These are phyloP conservation scores for Hysterium pulicare DNA, from an alignment of 2,329 filamentous ascomycete species.

Conservation along the genomic window DNA sequence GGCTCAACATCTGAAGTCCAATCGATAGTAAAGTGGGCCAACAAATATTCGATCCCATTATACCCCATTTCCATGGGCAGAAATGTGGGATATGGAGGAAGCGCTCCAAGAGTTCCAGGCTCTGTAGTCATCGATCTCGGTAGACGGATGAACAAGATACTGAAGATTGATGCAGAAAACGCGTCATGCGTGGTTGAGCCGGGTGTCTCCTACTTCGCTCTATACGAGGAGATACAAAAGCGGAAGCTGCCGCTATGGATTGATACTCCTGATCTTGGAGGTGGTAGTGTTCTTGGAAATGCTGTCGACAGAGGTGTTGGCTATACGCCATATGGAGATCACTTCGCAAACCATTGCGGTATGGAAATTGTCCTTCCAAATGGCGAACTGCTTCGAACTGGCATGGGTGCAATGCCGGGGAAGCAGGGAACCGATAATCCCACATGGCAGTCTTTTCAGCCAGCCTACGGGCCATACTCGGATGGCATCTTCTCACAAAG, in stretches of 20 bases:
- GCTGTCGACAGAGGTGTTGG: constrained; percentile 34
- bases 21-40: constrained; percentile 44
- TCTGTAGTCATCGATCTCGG: constrained; percentile 53
- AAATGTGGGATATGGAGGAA: constrained; percentile 55
- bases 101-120: constrained; percentile 51
- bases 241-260: constrained; percentile 43
- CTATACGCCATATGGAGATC: constrained; percentile 38
- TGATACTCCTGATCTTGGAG: constrained; percentile 42
- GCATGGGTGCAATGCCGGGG: constrained; percentile 39
- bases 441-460: constrained; percentile 32
- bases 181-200: constrained; percentile 54
- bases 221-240: constrained; percentile 50
- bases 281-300: constrained; percentile 35
- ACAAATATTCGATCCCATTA: constrained; percentile 46
- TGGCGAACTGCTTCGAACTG: constrained; percentile 36
- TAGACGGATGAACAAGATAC: constrained; percentile 51
- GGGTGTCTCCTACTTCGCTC: constrained; percentile 52
- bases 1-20: constrained; percentile 45
- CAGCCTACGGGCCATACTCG: constrained; percentile 36
- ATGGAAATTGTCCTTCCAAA: constrained; percentile 44
- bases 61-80: constrained; percentile 51
- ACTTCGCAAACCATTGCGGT: constrained; percentile 45
- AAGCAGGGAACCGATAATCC: constrained; percentile 19
- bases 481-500: constrained; percentile 37
- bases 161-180: constrained; percentile 50